These are phyloP conservation scores for Bipolaris cookei DNA, from an alignment of 2,329 filamentous ascomycete species.

Conservation along the genomic window DNA sequence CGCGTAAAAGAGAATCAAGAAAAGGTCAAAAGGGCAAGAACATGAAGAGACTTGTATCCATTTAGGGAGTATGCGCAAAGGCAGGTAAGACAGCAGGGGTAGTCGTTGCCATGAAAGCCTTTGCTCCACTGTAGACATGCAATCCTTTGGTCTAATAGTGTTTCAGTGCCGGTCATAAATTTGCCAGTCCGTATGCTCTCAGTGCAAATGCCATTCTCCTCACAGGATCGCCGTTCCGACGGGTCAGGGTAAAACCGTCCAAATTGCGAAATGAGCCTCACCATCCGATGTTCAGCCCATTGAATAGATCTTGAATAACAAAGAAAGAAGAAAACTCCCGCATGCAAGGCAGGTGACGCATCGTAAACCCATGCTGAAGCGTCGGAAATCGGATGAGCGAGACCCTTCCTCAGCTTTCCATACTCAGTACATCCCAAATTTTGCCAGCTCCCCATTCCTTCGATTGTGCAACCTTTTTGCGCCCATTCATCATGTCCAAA, in stretches of 20 bases:
- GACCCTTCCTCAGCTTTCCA: conserved; percentile 39
- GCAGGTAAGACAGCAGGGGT: conserved; percentile 33
- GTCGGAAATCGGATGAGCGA: conserved; percentile 30
- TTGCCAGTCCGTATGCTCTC: conserved; percentile 19
- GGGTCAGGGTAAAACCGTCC: not conserved
- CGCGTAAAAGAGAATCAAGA: not conserved
- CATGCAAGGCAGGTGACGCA: conserved; percentile 45
- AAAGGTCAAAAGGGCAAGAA: not conserved
- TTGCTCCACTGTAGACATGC: conserved; percentile 14
- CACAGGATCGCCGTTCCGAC: conserved; percentile 1
- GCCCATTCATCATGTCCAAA: conserved; percentile 37
- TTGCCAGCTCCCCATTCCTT: conserved; percentile 38
- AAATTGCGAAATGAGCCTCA: conserved; percentile 18
- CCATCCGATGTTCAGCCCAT: conserved; percentile 29
- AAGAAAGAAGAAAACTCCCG: conserved; percentile 42
- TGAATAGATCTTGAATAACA: conserved; percentile 35
- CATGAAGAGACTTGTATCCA: conserved; percentile 10
- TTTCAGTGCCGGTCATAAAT: conserved; percentile 27
- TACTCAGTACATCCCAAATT: conserved; percentile 37
- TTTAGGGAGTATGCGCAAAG: conserved; percentile 25
- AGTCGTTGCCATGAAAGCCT: conserved; percentile 27
- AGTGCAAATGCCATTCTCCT: conserved; percentile 7
- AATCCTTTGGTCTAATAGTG: conserved; percentile 27
- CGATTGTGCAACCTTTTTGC: conserved; percentile 38
- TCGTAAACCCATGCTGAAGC: conserved; percentile 35